A percentile compares a stretch with the other conserved stretches of the same genome.
phyloP scores from a whole-genome alignment of 2,329 filamentous ascomycete species.

The Arthrocladium fulminans region DNA sequence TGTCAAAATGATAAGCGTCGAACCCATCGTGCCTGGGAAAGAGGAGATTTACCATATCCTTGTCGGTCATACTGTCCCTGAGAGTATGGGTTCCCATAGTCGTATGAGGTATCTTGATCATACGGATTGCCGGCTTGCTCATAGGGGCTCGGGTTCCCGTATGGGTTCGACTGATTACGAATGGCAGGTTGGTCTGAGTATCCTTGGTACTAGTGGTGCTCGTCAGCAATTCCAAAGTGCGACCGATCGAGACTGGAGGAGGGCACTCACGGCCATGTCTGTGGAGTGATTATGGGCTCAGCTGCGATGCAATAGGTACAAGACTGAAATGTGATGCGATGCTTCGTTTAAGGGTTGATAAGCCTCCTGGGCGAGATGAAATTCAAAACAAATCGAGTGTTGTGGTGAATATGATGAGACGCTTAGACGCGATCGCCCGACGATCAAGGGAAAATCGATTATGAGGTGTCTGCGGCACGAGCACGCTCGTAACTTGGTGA shows the following conservation, averaged over 20 bases:
- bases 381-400: background rate
- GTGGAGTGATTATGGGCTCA: background rate
- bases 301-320: background rate
- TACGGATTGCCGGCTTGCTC: slow-evolving; percentile 17
- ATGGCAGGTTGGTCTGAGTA: background rate
- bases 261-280: slow-evolving; percentile 5
- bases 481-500: slow-evolving; percentile 1
- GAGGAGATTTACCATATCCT: slow-evolving; percentile 22
- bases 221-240: background rate
- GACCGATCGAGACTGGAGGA: background rate
- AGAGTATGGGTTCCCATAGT: slow-evolving; percentile 37
- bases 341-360: background rate
- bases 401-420: slow-evolving; percentile 1
- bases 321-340: slow-evolving; percentile 3
- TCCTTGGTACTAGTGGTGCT: background rate
- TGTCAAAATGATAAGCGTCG: slow-evolving; percentile 18
- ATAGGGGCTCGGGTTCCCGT: slow-evolving; percentile 13
- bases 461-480: background rate
- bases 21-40: background rate
- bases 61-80: slow-evolving; percentile 30
- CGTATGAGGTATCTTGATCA: slow-evolving; percentile 12
- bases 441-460: slow-evolving; percentile 1
- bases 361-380: slow-evolving; percentile 3
- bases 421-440: background rate
- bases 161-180: slow-evolving; percentile 13